A percentile compares a stretch with the other conserved stretches of the same genome.
Conservation (phyloP, 2,329 filamentous ascomycete species). For the Stagonosporopsis chrysanthemi region DNA sequence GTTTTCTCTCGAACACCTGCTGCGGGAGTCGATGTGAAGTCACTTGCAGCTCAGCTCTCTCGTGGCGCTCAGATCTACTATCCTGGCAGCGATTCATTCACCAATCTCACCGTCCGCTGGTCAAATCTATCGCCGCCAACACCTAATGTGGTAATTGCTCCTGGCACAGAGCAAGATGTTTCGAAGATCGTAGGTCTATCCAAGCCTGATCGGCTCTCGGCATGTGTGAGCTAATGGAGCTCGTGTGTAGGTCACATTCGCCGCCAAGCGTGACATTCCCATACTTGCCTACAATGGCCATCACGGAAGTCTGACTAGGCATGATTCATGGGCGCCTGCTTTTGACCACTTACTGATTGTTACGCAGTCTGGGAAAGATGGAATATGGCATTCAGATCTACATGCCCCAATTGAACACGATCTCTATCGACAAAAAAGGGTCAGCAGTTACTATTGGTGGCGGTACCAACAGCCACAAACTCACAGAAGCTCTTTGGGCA, state of each 20-base stretch:
- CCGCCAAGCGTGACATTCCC: conserved; percentile 56
- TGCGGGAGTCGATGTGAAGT: conserved; percentile 25
- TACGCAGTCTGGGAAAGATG: conserved; percentile 57
- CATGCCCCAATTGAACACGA: conserved; percentile 54
- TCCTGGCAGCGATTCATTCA: conserved; percentile 24
- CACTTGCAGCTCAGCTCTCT: conserved; percentile 27
- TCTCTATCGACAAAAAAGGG: conserved; percentile 54
- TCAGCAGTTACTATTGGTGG: conserved; percentile 59
- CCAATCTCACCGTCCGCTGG: conserved; percentile 25
- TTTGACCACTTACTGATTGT: not conserved
- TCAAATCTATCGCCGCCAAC: conserved; percentile 31
- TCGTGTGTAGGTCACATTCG: conserved; percentile 54
- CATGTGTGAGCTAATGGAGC: not conserved
- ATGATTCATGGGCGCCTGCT: not conserved
- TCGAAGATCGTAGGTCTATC: conserved; percentile 27
- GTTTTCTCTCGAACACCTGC: conserved; percentile 22
- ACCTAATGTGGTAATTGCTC: conserved; percentile 28
- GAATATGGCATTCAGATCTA: conserved; percentile 61
- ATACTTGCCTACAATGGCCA: conserved; percentile 63
- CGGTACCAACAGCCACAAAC: conserved; percentile 55
- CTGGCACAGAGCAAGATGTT: conserved; percentile 31
- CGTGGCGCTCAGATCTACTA: conserved; percentile 26
- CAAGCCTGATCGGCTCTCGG: not conserved
- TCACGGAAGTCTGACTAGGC: conserved; percentile 57
- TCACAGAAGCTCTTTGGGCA: conserved; percentile 60